Conservation (phyloP, 2,329 filamentous ascomycete species). For the Talaromyces sp. region DNA sequence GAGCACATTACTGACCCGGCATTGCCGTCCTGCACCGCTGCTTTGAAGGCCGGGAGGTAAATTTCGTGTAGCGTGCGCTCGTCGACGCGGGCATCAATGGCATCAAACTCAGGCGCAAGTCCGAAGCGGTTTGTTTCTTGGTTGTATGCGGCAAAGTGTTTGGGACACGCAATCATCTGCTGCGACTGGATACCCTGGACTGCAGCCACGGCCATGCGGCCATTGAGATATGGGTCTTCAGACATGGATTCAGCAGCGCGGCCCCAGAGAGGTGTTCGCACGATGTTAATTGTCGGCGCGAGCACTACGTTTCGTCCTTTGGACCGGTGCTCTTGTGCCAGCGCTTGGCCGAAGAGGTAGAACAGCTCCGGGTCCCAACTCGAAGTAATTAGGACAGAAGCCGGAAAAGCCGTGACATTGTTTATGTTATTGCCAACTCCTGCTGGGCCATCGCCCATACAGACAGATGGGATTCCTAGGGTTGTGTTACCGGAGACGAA, state of each 20-base stretch:
- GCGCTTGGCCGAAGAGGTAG: not conserved
- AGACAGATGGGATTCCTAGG: not conserved
- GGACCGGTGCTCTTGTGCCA: not conserved
- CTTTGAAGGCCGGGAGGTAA: no score
- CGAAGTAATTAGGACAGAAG: not conserved
- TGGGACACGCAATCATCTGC: no score
- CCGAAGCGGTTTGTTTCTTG: no score
- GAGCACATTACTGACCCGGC: no score
- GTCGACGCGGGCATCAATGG: no score
- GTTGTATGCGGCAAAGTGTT: no score
- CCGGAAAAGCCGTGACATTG: not conserved
- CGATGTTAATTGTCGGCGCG: not conserved
- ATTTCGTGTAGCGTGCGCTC: no score
- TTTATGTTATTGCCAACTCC: not conserved
- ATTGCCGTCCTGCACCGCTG: no score
- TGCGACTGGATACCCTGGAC: not conserved
- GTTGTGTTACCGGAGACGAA: not conserved
- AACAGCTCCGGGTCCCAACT: not conserved
- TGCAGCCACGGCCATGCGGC: not conserved
- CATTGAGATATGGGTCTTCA: not conserved
- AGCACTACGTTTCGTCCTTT: not conserved
- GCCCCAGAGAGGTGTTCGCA: not conserved
- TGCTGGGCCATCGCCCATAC: not conserved
- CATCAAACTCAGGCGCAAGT: no score
- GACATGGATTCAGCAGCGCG: not conserved